Percentiles rank a stretch among this genome's conserved stretches.
These are phyloP conservation scores for Rutstroemia sydowiana DNA, from an alignment of 2,329 filamentous ascomycete species.

Conservation along the genomic window DNA sequence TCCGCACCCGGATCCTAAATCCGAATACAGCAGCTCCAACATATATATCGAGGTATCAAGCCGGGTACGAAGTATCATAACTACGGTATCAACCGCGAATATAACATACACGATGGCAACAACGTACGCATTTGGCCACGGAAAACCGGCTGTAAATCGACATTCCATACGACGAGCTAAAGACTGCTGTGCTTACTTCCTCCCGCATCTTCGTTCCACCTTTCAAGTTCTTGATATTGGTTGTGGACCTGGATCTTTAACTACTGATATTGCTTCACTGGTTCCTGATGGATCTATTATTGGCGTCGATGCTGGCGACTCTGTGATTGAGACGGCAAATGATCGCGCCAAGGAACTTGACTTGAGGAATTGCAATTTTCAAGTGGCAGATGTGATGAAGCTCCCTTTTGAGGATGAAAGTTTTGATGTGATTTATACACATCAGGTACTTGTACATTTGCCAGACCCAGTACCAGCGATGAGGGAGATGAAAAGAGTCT, in stretches of 20 bases:
- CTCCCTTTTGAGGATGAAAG: constrained; percentile 3
- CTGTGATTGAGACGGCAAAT: not conserved
- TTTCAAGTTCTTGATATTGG: constrained; percentile 2
- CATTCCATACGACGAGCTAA: constrained; percentile 5
- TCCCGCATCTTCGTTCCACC: not conserved
- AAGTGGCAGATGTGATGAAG: constrained; percentile 3
- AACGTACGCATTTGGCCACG: constrained; percentile 2
- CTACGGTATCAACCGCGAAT: not conserved
- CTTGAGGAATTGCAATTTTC: constrained; percentile 1
- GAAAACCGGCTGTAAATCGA: not conserved
- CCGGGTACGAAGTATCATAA: not conserved
- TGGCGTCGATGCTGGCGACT: not conserved
- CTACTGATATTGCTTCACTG: not conserved
- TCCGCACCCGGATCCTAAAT: too few species aligned
- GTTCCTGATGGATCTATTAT: not conserved
- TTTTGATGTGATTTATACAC: constrained; percentile 9
- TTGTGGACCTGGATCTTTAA: constrained; percentile 6
- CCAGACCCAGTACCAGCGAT: not conserved
- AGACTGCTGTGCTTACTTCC: constrained; percentile 7
- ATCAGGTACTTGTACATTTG: constrained; percentile 6
- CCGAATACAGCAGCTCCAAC: too few species aligned
- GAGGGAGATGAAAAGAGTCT: constrained; percentile 6
- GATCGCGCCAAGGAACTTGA: not conserved
- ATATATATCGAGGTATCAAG: too few species aligned
- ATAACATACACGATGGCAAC: not conserved